Conservation (phyloP, 2,329 filamentous ascomycete genomes). For the Phialophora tarda region DNA sequence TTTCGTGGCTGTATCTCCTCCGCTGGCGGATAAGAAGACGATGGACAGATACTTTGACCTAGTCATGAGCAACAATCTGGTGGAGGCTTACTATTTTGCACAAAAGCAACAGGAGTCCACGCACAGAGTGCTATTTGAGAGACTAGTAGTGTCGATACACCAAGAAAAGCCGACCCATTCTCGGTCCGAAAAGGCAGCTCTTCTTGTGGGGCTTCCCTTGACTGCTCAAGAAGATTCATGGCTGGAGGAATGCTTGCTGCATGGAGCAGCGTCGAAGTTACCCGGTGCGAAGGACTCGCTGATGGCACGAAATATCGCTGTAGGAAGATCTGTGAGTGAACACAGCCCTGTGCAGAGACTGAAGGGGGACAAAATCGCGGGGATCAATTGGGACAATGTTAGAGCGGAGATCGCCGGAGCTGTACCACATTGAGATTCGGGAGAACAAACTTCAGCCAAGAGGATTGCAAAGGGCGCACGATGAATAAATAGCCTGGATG, state of each 20-base stretch:
- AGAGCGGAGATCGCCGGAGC: constrained; percentile 33
- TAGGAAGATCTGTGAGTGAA: constrained; percentile 56
- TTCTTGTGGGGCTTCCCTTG: constrained; percentile 76
- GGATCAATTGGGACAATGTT: constrained; percentile 59
- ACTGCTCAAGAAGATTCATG: constrained; percentile 72
- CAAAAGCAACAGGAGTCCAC: constrained; percentile 67
- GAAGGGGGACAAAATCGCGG: constrained; percentile 55
- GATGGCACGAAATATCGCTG: constrained; percentile 73
- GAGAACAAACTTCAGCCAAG: neutral
- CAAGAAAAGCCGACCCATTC: constrained; percentile 46
- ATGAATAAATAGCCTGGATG: neutral
- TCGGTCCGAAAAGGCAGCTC: constrained; percentile 64
- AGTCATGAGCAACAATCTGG: constrained; percentile 69
- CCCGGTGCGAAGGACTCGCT: constrained; percentile 74
- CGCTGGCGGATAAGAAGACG: constrained; percentile 67
- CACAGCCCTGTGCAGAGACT: constrained; percentile 44
- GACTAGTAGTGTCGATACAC: constrained; percentile 66
- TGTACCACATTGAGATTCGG: constrained; percentile 21
- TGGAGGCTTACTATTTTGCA: constrained; percentile 75
- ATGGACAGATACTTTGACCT: constrained; percentile 72
- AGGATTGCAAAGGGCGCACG: neutral
- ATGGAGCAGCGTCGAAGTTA: constrained; percentile 68
- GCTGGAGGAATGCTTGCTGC: constrained; percentile 71
- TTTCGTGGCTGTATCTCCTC: constrained; percentile 75
- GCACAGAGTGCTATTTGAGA: constrained; percentile 69